Evolutionary conservation across 1,139 yeast species (phyloP).

Genomic region (Geotrichum aggregatum): DNA sequence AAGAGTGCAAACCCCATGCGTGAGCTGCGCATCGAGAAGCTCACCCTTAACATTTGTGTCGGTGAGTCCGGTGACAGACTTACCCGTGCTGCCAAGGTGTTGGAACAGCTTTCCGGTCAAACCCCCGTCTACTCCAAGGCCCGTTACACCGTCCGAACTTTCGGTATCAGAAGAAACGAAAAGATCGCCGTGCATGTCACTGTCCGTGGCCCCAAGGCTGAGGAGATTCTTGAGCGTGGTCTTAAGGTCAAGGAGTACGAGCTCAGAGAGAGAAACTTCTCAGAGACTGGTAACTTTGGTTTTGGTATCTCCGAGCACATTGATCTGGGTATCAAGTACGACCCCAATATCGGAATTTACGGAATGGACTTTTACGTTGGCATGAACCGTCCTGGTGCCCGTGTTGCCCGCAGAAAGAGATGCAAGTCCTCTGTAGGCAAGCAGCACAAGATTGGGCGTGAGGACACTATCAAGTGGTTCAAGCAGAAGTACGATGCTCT

Average conservation of each 20-base stretch:
- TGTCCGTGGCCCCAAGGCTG: slow-evolving; percentile 99
- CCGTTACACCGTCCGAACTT: slow-evolving; percentile 99
- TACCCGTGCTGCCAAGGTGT: slow-evolving; percentile 99
- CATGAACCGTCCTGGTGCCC: slow-evolving; percentile 98
- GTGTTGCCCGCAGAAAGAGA: slow-evolving; percentile 99
- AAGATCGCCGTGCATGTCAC: slow-evolving; percentile 99
- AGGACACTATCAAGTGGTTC: slow-evolving; percentile 97
- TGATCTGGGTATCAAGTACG: slow-evolving; percentile 99
- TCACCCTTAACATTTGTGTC: slow-evolving; percentile 99
- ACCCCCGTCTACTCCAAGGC: slow-evolving; percentile 99
- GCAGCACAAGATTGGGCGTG: slow-evolving; percentile 87
- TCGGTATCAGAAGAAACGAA: slow-evolving; percentile 99
- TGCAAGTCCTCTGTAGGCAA: slow-evolving; percentile 84
- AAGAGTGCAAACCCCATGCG: slow-evolving; percentile 77
- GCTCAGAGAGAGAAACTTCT: slow-evolving; percentile 89
- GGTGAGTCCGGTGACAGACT: slow-evolving; percentile 99
- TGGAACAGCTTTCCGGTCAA: slow-evolving; percentile 99
- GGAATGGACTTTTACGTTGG: slow-evolving; percentile 99
- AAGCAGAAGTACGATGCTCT: slow-evolving; percentile 99
- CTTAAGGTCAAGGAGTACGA: slow-evolving; percentile 99
- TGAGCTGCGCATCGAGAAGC: slow-evolving; percentile 97
- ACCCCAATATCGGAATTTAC: slow-evolving; percentile 99
- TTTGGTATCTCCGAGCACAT: slow-evolving; percentile 99
- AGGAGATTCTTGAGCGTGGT: slow-evolving; percentile 99
- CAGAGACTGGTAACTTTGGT: slow-evolving; percentile 99